Evolutionary conservation across 352 stramenopile species (phyloP), one percentile per base, ranked within the genome.

Genomic region (Aphanomyces astaci): DNA sequence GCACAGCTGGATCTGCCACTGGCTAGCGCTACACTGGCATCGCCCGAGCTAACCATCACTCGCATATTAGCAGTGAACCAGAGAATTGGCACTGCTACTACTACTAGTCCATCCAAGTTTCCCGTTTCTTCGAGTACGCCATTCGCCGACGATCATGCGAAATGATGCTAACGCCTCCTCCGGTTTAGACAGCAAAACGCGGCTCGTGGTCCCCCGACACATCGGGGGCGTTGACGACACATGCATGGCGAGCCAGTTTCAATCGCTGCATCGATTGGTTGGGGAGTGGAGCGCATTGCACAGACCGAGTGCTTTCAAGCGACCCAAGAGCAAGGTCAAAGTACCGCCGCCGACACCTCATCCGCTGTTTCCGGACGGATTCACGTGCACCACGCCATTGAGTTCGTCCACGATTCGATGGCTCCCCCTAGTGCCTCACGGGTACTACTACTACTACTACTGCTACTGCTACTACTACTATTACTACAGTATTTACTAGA

Each of bases 371-470:
- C 36, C 36, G 7, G 36, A 43, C 36, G 36, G 36, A 43, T 43
- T 59, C 30, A 33, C 51, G 11, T 30, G 17, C 17, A 30, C 24
- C 25, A 59, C 51, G 0, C 51, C 51, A 25, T 32, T 59, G 17
- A 59, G 51, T 25, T 59, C 51, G 24, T 59, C 51, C 25, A 59
- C 51, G 11, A 59, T 59, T 59, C 51, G 51, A 59, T 59, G 51
- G 51, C 51, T 59, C 15, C 51, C 51, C 2, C 15, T 36, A 40
- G 17, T 30, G 1, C 5, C 51, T 19, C 51, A 59, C 30, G 51
- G 51, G 51, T 59, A 40, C 25, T 17, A 9, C 9, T 46, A 17
- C 39, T 17, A 46, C 39, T 46, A n/a, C n/a, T n/a, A n/a, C n/a
- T n/a, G n/a, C n/a, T n/a, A n/a, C n/a, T n/a, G n/a, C n/a, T n/a